Evolutionary conservation across 352 stramenopile species (phyloP).

Genomic region (Phytophthora pinifolia): DNA sequence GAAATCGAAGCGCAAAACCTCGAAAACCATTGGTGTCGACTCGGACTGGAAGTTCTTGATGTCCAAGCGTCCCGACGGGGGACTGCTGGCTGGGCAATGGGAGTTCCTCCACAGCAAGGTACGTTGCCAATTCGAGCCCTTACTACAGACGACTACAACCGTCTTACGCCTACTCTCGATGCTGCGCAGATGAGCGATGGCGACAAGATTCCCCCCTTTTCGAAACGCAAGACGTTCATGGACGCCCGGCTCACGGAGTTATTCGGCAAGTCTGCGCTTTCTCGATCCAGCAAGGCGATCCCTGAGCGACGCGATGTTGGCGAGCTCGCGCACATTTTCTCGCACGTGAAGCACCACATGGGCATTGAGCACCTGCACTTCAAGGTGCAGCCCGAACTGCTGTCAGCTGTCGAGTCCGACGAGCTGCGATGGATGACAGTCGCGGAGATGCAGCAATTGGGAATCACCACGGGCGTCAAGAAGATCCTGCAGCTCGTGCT

Average conservation of each 20-base stretch:
- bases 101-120: slow-evolving; percentile 87
- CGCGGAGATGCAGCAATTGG: slow-evolving; percentile 68
- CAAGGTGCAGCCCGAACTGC: slow-evolving; percentile 21
- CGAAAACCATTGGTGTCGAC: slow-evolving; percentile 18
- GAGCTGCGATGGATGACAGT: slow-evolving; percentile 75
- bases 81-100: slow-evolving; percentile 85
- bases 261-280: slow-evolving; percentile 30
- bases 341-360: slow-evolving; percentile 91
- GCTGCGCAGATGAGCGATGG: slow-evolving; percentile 53
- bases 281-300: slow-evolving; percentile 20
- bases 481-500: slow-evolving; percentile 79
- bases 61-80: slow-evolving; percentile 66
- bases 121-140: background rate
- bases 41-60: slow-evolving; percentile 77
- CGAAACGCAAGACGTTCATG: slow-evolving; percentile 62
- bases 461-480: slow-evolving; percentile 88
- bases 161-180: slow-evolving; percentile 4
- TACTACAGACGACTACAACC: background rate
- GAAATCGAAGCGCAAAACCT: slow-evolving; percentile 23
- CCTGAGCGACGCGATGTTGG: slow-evolving; percentile 56
- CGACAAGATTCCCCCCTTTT: slow-evolving; percentile 63
- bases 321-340: slow-evolving; percentile 89
- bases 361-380: slow-evolving; percentile 85
- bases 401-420: slow-evolving; percentile 13
- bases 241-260: slow-evolving; percentile 39